These are phyloP conservation scores for Canna indica DNA, from an alignment of 176 grass and related monocot species.

Conservation along the genomic window DNA sequence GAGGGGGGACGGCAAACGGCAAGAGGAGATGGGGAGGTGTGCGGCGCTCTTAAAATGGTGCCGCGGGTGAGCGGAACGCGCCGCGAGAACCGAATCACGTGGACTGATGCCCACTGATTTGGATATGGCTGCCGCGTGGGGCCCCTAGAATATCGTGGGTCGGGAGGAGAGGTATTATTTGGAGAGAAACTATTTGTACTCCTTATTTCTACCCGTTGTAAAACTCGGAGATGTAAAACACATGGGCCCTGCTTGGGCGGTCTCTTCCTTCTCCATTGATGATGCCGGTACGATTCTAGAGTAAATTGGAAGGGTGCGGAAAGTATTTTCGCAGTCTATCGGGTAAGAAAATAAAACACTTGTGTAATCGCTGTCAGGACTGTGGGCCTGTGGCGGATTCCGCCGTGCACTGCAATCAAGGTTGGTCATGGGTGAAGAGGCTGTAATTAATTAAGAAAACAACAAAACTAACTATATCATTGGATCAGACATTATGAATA, in stretches of 20 bases:
- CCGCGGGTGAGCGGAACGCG: not conserved
- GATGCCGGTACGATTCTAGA: too few relatives aligned
- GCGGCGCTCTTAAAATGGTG: not conserved
- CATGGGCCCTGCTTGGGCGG: not conserved
- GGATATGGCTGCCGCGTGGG: not conserved
- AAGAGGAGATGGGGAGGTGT: not conserved
- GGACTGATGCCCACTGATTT: not conserved
- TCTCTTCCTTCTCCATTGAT: too few relatives aligned
- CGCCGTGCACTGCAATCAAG: too few relatives aligned
- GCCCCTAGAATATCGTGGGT: not conserved
- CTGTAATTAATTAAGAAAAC: too few relatives aligned
- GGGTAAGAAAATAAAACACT: too few relatives aligned
- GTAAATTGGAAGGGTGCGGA: too few relatives aligned
- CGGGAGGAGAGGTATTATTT: constrained; percentile 1
- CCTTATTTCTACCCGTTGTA: not conserved
- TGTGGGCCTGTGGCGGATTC: too few relatives aligned
- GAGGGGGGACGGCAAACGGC: not conserved
- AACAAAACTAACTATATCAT: too few relatives aligned
- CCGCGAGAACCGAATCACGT: not conserved
- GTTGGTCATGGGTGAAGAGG: too few relatives aligned
- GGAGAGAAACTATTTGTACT: not conserved
- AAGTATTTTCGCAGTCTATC: too few relatives aligned
- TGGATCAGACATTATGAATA: too few relatives aligned
- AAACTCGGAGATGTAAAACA: not conserved
- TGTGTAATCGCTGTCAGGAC: too few relatives aligned